phyloP scores from a whole-genome alignment of 2,329 filamentous ascomycete species.

The Alternaria rosae region DNA sequence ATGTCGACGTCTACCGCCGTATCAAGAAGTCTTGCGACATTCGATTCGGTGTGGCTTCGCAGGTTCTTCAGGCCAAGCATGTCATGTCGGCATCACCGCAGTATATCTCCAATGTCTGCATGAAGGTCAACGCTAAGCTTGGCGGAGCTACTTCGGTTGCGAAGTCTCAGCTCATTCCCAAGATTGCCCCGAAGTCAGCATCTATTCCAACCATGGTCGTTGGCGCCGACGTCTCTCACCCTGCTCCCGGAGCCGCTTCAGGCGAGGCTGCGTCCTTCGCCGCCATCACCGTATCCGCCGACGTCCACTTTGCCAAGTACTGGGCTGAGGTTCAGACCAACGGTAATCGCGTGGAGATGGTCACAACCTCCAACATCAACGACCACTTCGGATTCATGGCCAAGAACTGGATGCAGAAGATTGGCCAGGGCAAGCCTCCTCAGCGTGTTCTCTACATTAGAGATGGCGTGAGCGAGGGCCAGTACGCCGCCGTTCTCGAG shows the following conservation, averaged over 20 bases:
- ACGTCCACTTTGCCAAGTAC: slow-evolving; percentile 75
- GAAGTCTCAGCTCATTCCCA: slow-evolving; percentile 47
- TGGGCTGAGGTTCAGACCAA: slow-evolving; percentile 83
- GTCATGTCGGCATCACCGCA: slow-evolving; percentile 75
- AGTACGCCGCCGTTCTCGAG: slow-evolving; percentile 80
- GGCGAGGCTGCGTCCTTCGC: slow-evolving; percentile 73
- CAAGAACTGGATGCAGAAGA: slow-evolving; percentile 67
- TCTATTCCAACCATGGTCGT: slow-evolving; percentile 74
- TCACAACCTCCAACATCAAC: slow-evolving; percentile 71
- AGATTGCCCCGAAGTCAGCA: slow-evolving; percentile 30
- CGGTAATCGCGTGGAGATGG: slow-evolving; percentile 80
- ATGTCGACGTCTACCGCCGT: slow-evolving; percentile 76
- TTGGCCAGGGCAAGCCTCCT: slow-evolving; percentile 65
- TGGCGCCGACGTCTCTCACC: slow-evolving; percentile 90
- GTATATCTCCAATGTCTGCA: slow-evolving; percentile 90
- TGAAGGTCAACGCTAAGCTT: slow-evolving; percentile 97
- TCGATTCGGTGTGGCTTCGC: slow-evolving; percentile 81
- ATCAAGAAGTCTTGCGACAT: slow-evolving; percentile 92
- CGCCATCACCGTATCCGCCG: slow-evolving; percentile 83
- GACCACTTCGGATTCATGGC: slow-evolving; percentile 71
- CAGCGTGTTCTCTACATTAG: slow-evolving; percentile 89
- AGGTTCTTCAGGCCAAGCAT: slow-evolving; percentile 77
- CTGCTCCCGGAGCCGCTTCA: slow-evolving; percentile 64
- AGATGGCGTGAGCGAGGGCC: slow-evolving; percentile 85
- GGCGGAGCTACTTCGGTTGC: slow-evolving; percentile 76